Base-by-base conservation (phyloP, 371 early-diverging fungal species). In the Mucor mucedo region DNA sequence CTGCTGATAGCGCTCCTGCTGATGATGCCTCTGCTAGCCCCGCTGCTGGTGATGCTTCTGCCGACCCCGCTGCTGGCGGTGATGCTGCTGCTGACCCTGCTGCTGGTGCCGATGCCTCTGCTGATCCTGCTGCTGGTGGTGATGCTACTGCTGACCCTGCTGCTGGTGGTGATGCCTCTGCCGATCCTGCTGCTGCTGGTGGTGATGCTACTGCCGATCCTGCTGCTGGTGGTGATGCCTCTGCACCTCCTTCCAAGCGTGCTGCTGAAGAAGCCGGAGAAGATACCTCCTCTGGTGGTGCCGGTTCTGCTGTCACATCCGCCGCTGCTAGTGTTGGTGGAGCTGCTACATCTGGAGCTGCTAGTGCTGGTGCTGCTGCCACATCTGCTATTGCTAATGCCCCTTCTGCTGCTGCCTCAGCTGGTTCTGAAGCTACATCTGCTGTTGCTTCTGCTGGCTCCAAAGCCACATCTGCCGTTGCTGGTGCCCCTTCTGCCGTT, bases 171-270 rank as follows among this genome's bases (percentile, higher is more conserved):
- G 55, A 61, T n/a, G n/a, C 44, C 14, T 44, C 44, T 44, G 14
- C 44, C 10, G 65, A 60, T 55, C 58, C 71, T 16, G 66, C 61
- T 16, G 66, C 61, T 21, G 21, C 21, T 21, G 61, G 66, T 28
- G 68, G 65, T 49, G 62, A 66, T 52, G 5, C 29, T 52, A 14
- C 29, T 53, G 35, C 52, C n/a, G 57, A 55, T 55, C 56, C 65
- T 42, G 39, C 52, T 52, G 32, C 38, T 52, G 47, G 44, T 16
- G 35, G 41, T n/a, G 30, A 39, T 35, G 4, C 35, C 6, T 35
- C 35, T 35, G 35, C 35, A 4, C 8, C 35, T 35, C 35, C 35
- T 35, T 4, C 35, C 8, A 35, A 35, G 35, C 35, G 35, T 35
- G 6, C 4, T 35, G 35, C 35, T 8, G 35, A 35, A 35, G 35